Conservation (phyloP, 768 basidiomycete genomes). For the Collybia nuda region DNA sequence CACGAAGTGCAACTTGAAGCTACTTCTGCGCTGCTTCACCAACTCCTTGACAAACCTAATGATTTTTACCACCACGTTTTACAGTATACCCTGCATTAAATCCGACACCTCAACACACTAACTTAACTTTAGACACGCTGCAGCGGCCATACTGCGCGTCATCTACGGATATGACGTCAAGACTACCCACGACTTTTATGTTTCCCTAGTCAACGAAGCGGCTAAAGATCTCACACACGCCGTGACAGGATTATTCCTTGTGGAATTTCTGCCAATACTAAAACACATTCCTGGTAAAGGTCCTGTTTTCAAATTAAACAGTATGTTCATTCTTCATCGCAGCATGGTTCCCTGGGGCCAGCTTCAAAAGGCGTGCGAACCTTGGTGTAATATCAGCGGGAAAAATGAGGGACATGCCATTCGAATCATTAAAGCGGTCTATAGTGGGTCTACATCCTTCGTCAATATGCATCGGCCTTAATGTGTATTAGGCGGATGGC, state of each 20-base stretch:
- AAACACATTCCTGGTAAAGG: conserved; percentile 9
- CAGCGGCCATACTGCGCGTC: conserved; percentile 24
- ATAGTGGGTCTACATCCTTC: too few species aligned
- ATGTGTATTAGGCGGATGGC: too few species aligned
- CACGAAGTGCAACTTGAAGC: conserved; percentile 9
- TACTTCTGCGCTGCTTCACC: conserved; percentile 8
- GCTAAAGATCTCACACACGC: conserved; percentile 15
- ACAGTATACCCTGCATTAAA: conserved; percentile 10
- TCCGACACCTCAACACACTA: not conserved
- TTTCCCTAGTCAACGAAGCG: conserved; percentile 18
- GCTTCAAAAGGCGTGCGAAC: too few species aligned
- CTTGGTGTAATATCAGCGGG: too few species aligned
- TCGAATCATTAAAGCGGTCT: too few species aligned
- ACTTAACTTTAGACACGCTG: conserved; percentile 4
- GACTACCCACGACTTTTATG: conserved; percentile 22
- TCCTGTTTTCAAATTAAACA: too few species aligned
- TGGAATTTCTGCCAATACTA: conserved; percentile 22
- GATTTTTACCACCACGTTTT: conserved; percentile 15
- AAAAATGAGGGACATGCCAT: too few species aligned
- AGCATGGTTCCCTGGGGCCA: too few species aligned
- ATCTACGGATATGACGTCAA: conserved; percentile 28
- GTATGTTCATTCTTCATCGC: too few species aligned
- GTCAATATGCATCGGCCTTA: too few species aligned
- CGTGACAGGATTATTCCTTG: conserved; percentile 28
- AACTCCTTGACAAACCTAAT: conserved; percentile 15